Conservation (phyloP, 2,329 filamentous ascomycete species). For the Sporothrix brunneoviolacea region DNA sequence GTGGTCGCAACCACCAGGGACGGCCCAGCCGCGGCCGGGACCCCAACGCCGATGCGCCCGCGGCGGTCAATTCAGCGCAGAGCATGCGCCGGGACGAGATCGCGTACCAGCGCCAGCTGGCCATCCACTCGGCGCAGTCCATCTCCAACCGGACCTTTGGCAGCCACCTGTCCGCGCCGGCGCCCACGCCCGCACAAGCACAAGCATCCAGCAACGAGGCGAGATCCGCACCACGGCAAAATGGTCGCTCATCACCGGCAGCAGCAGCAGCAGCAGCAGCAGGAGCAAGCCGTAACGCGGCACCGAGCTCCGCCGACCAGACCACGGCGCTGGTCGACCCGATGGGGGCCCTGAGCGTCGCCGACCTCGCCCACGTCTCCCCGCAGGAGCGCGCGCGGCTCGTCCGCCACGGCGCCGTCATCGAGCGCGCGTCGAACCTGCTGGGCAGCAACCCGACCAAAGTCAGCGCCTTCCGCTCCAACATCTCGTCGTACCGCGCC, state of each 20-base stretch:
- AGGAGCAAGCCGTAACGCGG: too few species aligned
- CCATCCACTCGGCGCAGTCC: conserved; percentile 81
- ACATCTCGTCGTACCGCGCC: conserved; percentile 71
- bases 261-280: neutral
- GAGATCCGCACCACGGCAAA: neutral
- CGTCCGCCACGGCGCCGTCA: conserved; percentile 73
- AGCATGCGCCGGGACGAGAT: conserved; percentile 79
- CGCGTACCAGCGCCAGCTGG: conserved; percentile 86
- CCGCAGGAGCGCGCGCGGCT: conserved; percentile 76
- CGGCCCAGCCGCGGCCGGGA: conserved; percentile 63
- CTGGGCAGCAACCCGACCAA: conserved; percentile 71
- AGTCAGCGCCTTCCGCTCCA: conserved; percentile 67
- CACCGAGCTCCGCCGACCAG: too few species aligned
- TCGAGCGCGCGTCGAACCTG: conserved; percentile 76
- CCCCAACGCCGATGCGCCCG: conserved; percentile 68
- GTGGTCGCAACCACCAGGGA: conserved; percentile 36
- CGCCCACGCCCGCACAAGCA: conserved; percentile 26
- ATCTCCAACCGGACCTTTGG: conserved; percentile 76
- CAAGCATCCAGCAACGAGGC: conserved; percentile 14
- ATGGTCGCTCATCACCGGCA: neutral
- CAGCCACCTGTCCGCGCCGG: conserved; percentile 62
- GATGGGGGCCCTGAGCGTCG: conserved; percentile 46
- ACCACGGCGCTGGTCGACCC: conserved; percentile 26
- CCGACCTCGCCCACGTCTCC: conserved; percentile 47
- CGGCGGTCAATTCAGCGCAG: conserved; percentile 71